These are phyloP conservation scores for Gentiana straminea DNA, from an alignment of 257 asterid genomes.

Conservation along the genomic window DNA sequence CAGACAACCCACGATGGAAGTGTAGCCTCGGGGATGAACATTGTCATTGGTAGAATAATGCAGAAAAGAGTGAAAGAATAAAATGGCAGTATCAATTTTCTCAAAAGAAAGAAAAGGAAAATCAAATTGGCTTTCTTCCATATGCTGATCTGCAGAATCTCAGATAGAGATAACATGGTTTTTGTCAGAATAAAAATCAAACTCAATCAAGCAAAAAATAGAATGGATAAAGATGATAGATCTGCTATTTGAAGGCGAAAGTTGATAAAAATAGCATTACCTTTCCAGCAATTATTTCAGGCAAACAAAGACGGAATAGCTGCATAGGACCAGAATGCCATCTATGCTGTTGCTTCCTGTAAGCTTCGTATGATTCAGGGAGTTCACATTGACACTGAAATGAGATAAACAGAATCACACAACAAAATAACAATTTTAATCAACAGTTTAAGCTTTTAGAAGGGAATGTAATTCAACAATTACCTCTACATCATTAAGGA, in stretches of 20 bases:
- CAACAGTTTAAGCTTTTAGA: not conserved
- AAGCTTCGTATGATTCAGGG: slow-evolving; percentile 97
- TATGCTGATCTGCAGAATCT: slow-evolving; percentile 29
- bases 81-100: slow-evolving; percentile 79
- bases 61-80: slow-evolving; percentile 91
- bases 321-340: slow-evolving; percentile 99
- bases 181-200: not conserved
- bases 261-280: slow-evolving; percentile 15
- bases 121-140: slow-evolving; percentile 41
- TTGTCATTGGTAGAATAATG: slow-evolving; percentile 83
- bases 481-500: slow-evolving; percentile 90
- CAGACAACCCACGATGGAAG: slow-evolving; percentile 89
- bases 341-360: slow-evolving; percentile 90
- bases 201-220: not conserved
- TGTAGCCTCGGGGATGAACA: slow-evolving; percentile 85
- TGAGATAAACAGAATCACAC: not conserved
- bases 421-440: slow-evolving; percentile 3
- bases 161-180: not conserved
- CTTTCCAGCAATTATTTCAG: slow-evolving; percentile 61
- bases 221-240: not conserved
- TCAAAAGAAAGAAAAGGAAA: slow-evolving; percentile 63
- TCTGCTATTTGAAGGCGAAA: not conserved
- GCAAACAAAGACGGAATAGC: slow-evolving; percentile 86
- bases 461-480: not conserved
- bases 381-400: slow-evolving; percentile 85